A percentile compares a stretch with the other conserved stretches of the same genome.
Conservation (phyloP, 2,329 filamentous ascomycete species). For the Botryotinia convoluta region DNA sequence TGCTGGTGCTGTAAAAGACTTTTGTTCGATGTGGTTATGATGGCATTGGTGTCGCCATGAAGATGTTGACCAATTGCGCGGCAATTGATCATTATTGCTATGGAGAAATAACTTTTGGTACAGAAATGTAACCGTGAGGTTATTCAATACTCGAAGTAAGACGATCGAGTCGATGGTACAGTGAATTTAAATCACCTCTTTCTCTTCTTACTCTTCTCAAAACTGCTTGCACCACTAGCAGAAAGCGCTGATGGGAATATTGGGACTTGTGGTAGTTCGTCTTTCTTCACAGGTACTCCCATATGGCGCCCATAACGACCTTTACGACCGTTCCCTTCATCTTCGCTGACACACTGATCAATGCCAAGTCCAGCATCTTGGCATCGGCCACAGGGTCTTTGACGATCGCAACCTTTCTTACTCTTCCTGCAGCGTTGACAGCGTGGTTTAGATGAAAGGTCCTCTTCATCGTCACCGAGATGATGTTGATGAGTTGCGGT, state of each 20-base stretch:
- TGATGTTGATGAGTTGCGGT: slow-evolving; percentile 61
- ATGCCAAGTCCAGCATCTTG: slow-evolving; percentile 91
- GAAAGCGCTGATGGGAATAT: slow-evolving; percentile 36
- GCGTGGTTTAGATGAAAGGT: slow-evolving; percentile 90
- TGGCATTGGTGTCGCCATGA: not conserved
- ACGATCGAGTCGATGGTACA: not conserved
- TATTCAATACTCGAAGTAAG: not conserved
- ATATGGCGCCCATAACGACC: slow-evolving; percentile 79
- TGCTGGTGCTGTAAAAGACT: slow-evolving; percentile 4
- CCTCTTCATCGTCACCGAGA: slow-evolving; percentile 72
- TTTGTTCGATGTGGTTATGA: not conserved
- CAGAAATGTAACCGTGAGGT: not conserved
- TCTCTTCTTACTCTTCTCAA: slow-evolving; percentile 67
- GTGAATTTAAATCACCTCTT: slow-evolving; percentile 50
- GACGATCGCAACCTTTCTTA: slow-evolving; percentile 98
- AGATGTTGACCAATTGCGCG: not conserved
- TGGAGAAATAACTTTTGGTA: not conserved
- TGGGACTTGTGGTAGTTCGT: slow-evolving; percentile 46
- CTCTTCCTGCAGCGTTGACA: slow-evolving; percentile 99
- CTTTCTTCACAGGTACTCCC: slow-evolving; percentile 62
- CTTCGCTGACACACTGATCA: slow-evolving; percentile 94
- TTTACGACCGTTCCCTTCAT: slow-evolving; percentile 95
- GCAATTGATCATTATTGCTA: not conserved
- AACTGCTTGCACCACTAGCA: slow-evolving; percentile 37
- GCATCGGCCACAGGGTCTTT: slow-evolving; percentile 91